phyloP scores from a whole-genome alignment of 495 filamentous ascomycete genomes.

The Acidiella bohemica region DNA sequence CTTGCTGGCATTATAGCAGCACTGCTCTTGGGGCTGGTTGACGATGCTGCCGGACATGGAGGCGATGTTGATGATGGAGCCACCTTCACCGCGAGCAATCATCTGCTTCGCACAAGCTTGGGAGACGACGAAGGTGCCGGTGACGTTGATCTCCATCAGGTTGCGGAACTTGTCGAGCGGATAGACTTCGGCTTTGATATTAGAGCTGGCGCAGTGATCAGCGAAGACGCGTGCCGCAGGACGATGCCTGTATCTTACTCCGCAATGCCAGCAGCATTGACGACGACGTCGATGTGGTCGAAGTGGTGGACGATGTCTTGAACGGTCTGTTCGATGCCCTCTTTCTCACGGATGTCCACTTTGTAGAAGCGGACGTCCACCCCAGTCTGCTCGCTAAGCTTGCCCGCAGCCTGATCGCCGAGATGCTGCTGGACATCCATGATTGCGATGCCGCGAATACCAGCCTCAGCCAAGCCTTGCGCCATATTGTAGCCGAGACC shows the following conservation, averaged over 20 bases:
- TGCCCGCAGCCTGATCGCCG: constrained; percentile 51
- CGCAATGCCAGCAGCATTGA: constrained; percentile 78
- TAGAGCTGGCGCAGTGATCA: constrained; percentile 38
- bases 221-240: constrained; percentile 2
- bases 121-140: constrained; percentile 54
- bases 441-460: constrained; percentile 57
- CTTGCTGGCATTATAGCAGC: constrained; percentile 69
- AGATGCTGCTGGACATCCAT: constrained; percentile 61
- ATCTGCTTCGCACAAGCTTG: constrained; percentile 51
- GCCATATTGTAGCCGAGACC: constrained; percentile 68
- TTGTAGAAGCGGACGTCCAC: constrained; percentile 58
- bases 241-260: constrained; percentile 37
- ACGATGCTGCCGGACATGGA: constrained; percentile 69
- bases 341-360: constrained; percentile 58
- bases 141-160: constrained; percentile 65
- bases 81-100: constrained; percentile 35
- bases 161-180: constrained; percentile 47
- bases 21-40: constrained; percentile 69
- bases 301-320: constrained; percentile 44
- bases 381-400: constrained; percentile 51
- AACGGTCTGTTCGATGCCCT: constrained; percentile 47
- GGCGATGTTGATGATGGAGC: constrained; percentile 55
- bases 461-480: constrained; percentile 57
- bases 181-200: constrained; percentile 48
- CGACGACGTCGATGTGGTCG: constrained; percentile 54